Evolutionary conservation across 768 basidiomycete genomes (phyloP), one percentile per base, ranked within the genome.

Genomic region (Lyophyllum decastes): DNA sequence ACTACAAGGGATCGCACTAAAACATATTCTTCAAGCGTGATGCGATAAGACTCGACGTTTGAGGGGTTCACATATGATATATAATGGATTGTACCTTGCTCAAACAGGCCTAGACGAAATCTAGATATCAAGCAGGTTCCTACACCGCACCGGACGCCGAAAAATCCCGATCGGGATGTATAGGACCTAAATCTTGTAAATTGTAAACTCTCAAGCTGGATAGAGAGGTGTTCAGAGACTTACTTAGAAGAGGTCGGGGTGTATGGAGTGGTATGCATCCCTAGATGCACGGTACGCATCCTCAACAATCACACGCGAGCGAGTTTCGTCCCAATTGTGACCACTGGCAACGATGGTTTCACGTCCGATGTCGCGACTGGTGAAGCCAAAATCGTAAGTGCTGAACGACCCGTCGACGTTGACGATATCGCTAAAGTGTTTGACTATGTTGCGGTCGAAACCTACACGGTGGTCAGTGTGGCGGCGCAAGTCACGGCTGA

Each of bases 401-500:
- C 65, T 75, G 66, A 78, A 61, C n/a, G 71, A 72, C 24, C 73
- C 73, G 58, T 79, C 76, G 38, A 62, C 52, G 54, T 70, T 60
- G 65, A 72, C 58, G 61, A 78, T 61, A 41, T 68, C 61, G 30
- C 64, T 52, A 66, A 73, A 73, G 66, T 75, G 74, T 49, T 63
- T 65, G 46, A 64, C 61, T 46, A 79, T 75, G 54, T 49, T 57
- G 16, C 68, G 66, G 67, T 79, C 79, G 56, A 70, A 78, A 57
- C 76, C 76, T 46, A 73, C 73, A 22, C 68, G 66, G 57, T 65
- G 70, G 38, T 72, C 71, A 19, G 76, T 75, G 55, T 64, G 60
- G 61, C 73, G 77, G 43, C 70, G 67, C 61, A 79, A 63, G 62
- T 80, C 79, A 52, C 69, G 64, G 55, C 66, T 70, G 72, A 79